A percentile compares a stretch with the other conserved stretches of the same genome.
phyloP scores from a whole-genome alignment of 192 early-diverging fungal genomes.

The Coemansia sp. region DNA sequence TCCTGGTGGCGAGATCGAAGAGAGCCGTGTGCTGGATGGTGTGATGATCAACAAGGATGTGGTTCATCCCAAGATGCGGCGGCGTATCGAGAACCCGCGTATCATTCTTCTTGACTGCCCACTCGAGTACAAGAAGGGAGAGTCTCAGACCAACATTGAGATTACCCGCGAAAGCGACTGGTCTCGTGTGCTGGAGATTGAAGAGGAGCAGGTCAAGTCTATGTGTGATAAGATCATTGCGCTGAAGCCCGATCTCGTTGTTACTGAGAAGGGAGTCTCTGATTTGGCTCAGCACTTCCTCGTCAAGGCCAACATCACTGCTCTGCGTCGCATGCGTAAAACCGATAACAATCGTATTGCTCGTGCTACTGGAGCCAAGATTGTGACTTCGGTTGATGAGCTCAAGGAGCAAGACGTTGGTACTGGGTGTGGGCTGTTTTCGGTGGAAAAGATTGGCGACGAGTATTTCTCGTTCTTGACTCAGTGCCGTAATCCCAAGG shows the following conservation, averaged over 20 bases:
- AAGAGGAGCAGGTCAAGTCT: conserved; percentile 97
- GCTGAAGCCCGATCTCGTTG: conserved; percentile 95
- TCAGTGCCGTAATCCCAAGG: conserved; percentile 94
- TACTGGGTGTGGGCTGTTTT: conserved; percentile 88
- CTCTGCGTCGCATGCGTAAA: conserved; percentile 95
- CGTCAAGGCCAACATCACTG: conserved; percentile 96
- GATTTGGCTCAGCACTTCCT: conserved; percentile 99
- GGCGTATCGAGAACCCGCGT: conserved; percentile 93
- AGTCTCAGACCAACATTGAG: conserved; percentile 98
- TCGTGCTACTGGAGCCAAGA: conserved; percentile 93
- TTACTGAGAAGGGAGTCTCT: conserved; percentile 99
- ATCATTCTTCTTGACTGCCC: conserved; percentile 97
- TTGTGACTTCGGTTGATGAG: conserved; percentile 96
- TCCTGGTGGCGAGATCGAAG: conserved; percentile 97
- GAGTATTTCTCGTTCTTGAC: conserved; percentile 98
- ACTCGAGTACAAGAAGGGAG: conserved; percentile 99
- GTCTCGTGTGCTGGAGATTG: conserved; percentile 94
- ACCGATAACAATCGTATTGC: conserved; percentile 99
- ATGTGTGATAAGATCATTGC: conserved; percentile 96
- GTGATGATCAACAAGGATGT: conserved; percentile 99
- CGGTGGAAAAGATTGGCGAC: conserved; percentile 97
- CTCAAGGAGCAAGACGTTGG: conserved; percentile 96
- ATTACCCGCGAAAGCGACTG: conserved; percentile 96
- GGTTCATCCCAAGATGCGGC: conserved; percentile 96
- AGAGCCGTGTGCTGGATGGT: conserved; percentile 92